Evolutionary conservation across 2,329 filamentous ascomycete species (phyloP).

Genomic region (Volutella citrinella): DNA sequence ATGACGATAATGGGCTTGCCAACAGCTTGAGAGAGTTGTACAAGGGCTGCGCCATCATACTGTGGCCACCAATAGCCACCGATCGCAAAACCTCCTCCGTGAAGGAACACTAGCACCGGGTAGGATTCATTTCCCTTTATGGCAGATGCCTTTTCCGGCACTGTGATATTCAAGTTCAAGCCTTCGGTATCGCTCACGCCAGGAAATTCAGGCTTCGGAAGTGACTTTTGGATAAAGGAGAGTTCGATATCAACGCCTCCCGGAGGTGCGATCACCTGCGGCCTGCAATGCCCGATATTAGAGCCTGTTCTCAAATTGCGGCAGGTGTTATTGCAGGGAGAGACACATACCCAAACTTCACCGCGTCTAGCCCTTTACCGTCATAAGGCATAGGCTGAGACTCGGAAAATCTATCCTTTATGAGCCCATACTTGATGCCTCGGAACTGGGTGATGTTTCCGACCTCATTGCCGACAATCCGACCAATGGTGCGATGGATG

Average conservation of each 20-base stretch:
- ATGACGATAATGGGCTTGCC: constrained; percentile 12
- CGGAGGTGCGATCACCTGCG: constrained; percentile 1
- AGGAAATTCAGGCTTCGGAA: constrained; percentile 6
- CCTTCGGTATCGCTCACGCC: constrained; percentile 1
- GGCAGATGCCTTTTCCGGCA: no score
- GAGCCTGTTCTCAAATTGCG: no score
- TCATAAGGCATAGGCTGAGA: constrained; percentile 2
- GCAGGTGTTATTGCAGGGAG: no score
- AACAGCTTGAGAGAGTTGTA: constrained; percentile 14
- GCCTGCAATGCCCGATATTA: constrained; percentile 1
- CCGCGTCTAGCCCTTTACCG: constrained; percentile 1
- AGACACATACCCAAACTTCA: constrained; percentile 4
- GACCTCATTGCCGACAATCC: no score
- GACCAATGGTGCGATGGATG: no score
- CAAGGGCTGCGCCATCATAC: constrained; percentile 7
- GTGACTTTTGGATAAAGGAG: constrained; percentile 1
- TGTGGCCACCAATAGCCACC: constrained; percentile 8
- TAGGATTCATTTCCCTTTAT: no score
- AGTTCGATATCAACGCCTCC: constrained; percentile 4
- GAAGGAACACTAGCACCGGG: constrained; percentile 16
- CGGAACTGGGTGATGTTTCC: constrained; percentile 7
- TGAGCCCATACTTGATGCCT: constrained; percentile 7
- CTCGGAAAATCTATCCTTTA: constrained; percentile 6
- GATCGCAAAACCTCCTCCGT: constrained; percentile 12
- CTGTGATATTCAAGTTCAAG: constrained; percentile 4